Evolutionary conservation across 176 grass and related monocot genomes (phyloP).

Genomic region (Calamus simplicifolius): DNA sequence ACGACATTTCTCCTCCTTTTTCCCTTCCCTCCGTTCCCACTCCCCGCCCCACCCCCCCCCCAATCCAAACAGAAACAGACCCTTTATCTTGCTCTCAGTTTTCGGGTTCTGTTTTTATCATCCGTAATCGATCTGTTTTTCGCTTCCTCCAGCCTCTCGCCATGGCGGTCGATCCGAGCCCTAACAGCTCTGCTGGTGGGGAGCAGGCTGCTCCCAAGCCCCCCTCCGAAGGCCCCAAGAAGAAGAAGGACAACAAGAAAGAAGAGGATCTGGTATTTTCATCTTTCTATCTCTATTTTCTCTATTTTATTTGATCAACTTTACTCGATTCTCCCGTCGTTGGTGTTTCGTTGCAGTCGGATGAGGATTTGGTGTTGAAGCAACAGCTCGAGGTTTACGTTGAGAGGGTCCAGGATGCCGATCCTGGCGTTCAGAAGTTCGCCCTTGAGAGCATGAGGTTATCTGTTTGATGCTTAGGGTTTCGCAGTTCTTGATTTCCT

Average conservation of each 20-base stretch:
- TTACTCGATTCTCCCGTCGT: not conserved
- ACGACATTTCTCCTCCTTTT: too few relatives aligned
- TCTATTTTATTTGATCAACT: slow-evolving; percentile 9
- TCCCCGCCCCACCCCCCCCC: too few relatives aligned
- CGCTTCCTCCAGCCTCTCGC: not conserved
- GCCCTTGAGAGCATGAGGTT: slow-evolving; percentile 99
- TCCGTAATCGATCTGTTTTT: not conserved
- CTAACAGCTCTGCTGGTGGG: not conserved
- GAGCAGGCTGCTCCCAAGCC: not conserved
- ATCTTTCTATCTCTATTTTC: slow-evolving; percentile 4
- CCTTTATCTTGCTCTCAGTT: too few relatives aligned
- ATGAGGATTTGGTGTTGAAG: slow-evolving; percentile 91
- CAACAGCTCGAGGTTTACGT: slow-evolving; percentile 94
- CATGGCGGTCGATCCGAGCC: not conserved
- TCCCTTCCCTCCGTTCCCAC: too few relatives aligned
- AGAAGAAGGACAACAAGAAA: slow-evolving; percentile 20
- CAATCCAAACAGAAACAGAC: too few relatives aligned
- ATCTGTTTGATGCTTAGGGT: not conserved
- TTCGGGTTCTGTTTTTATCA: not conserved
- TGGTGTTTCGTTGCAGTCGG: slow-evolving; percentile 44
- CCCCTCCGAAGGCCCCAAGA: slow-evolving; percentile 3
- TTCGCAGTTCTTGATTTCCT: not conserved
- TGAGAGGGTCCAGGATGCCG: slow-evolving; percentile 54
- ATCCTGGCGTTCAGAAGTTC: slow-evolving; percentile 84
- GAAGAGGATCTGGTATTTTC: slow-evolving; percentile 18